A percentile compares a stretch with the other conserved stretches of the same genome.
These are phyloP conservation scores for Lumnitzera littorea DNA, from an alignment of 345 rosid genomes.

Conservation along the genomic window DNA sequence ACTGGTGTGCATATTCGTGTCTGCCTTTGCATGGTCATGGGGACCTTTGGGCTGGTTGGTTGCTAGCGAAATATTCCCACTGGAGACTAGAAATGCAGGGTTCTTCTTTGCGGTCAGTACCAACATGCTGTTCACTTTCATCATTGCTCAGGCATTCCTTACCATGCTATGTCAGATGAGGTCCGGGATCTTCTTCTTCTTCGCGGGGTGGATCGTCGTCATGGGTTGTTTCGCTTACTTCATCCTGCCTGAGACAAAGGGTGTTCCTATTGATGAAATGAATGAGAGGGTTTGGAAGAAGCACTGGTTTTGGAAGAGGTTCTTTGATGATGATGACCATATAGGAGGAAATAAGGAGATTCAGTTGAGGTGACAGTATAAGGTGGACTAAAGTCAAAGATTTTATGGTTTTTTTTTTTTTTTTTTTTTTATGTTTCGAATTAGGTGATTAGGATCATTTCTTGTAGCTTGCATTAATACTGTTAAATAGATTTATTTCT, in stretches of 20 bases:
- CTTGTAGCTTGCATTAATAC: too few relatives aligned
- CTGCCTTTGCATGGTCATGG: constrained; percentile 80
- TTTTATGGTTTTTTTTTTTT: too few relatives aligned
- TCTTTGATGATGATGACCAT: constrained; percentile 25
- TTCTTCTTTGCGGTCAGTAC: constrained; percentile 55
- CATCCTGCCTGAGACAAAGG: constrained; percentile 61
- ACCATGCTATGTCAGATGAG: constrained; percentile 64
- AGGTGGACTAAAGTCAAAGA: too few relatives aligned
- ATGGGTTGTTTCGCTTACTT: constrained; percentile 56
- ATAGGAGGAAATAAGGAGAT: neutral
- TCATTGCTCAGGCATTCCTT: constrained; percentile 75
- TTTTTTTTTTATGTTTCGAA: too few relatives aligned
- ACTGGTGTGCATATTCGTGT: constrained; percentile 49
- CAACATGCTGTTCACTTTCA: constrained; percentile 80
- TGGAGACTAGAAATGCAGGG: constrained; percentile 65
- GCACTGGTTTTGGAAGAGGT: constrained; percentile 39
- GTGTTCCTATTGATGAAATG: constrained; percentile 63
- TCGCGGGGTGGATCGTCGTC: constrained; percentile 49
- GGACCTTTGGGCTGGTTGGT: constrained; percentile 83
- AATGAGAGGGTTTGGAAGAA: constrained; percentile 47
- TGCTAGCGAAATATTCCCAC: constrained; percentile 71
- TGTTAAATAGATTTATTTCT: too few relatives aligned
- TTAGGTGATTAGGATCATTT: too few relatives aligned
- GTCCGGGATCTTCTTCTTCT: constrained; percentile 61
- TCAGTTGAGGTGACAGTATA: too few relatives aligned